Base-by-base conservation (phyloP, 2,329 filamentous ascomycete genomes). In the Sclerotiophoma versabilis region DNA sequence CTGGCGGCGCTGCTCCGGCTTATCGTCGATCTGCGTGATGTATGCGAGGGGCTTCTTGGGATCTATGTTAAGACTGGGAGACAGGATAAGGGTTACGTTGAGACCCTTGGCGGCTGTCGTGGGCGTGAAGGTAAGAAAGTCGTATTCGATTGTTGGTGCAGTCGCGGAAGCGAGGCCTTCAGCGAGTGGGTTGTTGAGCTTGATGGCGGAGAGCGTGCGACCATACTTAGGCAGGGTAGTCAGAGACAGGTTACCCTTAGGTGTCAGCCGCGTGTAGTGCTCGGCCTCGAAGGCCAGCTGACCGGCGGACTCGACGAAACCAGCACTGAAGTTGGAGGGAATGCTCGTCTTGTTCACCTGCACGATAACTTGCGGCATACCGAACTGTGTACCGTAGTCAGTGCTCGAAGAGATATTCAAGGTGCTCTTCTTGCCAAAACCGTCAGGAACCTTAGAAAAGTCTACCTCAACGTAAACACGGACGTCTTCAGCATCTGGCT, bases 11-110 rank as follows among this genome's bases (percentile, higher is more conserved):
- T 77, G 64, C 3, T 73, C 70, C 1, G 65, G 59, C 29, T 65
- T 62, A 20, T 77, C 74, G 39, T 83, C 79, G 14, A 85, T 66
- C 5, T 78, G 76, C 2, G 83, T 69, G 4, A 82, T 79, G 57
- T 82, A 85, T 5, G 75, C 75, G 66, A 86, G 80, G 2, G 76
- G 78, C 1, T 76, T 73, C 19, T 74, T 70, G 0, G 83, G 82
- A 49, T 83, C 78, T 5, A 80, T 77, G 60, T 85, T 84, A 4
- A 84, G 75, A 0, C 78, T 74, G 3, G 76, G 73, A 1, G 74
- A 75, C 17, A 80, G 74, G 27, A 77, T 75, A 19, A 80, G 65
- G 1, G 75, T 77, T 1, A 79, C 52, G 39, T 75, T 75, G 11
- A 74, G 63, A 2, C 65, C 59, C 23, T 73, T 76, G 7, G 66